These are phyloP conservation scores for Isatis tinctoria DNA, from an alignment of 345 rosid species.

Conservation along the genomic window DNA sequence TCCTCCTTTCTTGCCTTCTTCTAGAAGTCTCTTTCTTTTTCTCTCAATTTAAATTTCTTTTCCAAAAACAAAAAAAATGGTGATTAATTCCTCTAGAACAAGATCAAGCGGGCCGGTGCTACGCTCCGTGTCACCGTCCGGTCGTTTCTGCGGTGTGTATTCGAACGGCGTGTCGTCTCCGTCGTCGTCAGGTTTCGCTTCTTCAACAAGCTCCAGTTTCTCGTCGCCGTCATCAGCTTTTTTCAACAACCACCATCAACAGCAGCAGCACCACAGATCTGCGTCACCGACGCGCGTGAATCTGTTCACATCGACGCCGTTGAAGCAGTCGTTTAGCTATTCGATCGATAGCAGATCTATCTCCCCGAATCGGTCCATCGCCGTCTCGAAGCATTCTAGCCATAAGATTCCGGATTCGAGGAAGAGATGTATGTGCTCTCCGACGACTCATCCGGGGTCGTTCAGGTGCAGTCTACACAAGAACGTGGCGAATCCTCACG, in stretches of 20 bases:
- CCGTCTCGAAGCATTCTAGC: constrained; percentile 39
- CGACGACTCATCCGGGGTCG: constrained; percentile 81
- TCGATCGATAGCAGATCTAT: constrained; percentile 55
- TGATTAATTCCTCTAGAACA: background rate
- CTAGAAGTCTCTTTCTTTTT: background rate
- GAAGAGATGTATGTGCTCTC: constrained; percentile 82
- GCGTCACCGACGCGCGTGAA: constrained; percentile 69
- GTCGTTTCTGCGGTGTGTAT: constrained; percentile 33
- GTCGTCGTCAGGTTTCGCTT: constrained; percentile 56
- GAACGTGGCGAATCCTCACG: constrained; percentile 28
- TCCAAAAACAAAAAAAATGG: background rate
- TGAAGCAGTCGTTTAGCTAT: constrained; percentile 46
- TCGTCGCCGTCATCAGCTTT: constrained; percentile 40
- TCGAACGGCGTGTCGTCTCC: constrained; percentile 28
- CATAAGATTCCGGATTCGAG: constrained; percentile 40
- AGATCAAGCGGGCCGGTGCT: constrained; percentile 56
- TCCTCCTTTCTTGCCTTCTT: background rate
- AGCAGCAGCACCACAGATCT: constrained; percentile 37
- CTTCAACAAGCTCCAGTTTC: constrained; percentile 55
- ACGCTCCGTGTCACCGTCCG: constrained; percentile 49
- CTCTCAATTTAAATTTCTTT: background rate
- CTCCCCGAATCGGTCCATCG: constrained; percentile 49
- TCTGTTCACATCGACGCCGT: constrained; percentile 39
- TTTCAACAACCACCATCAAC: constrained; percentile 32
- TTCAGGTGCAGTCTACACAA: constrained; percentile 79